Conservation (phyloP, 163 green algal species). For the Volvox carteri region DNA sequence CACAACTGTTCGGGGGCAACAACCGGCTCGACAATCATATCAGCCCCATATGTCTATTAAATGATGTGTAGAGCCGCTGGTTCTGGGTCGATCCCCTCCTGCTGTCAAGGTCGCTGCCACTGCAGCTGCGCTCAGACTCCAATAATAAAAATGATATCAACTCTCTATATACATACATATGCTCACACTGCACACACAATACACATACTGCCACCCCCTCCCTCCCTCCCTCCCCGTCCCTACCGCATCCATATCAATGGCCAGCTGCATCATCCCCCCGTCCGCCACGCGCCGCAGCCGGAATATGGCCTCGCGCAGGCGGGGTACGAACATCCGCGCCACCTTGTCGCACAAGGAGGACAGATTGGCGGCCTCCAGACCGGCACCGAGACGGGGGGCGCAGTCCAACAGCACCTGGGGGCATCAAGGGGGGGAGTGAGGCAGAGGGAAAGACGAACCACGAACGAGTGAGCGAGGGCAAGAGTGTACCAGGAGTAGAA, state of each 20-base stretch:
- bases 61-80: too few species aligned
- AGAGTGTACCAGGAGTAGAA: not conserved
- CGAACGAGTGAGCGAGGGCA: not conserved
- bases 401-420: slow-evolving; percentile 73
- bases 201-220: not conserved
- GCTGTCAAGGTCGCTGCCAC: too few species aligned
- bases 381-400: slow-evolving; percentile 74
- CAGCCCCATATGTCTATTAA: too few species aligned
- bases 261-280: slow-evolving; percentile 94
- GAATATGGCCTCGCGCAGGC: slow-evolving; percentile 50
- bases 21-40: too few species aligned
- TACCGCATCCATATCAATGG: slow-evolving; percentile 89
- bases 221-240: slow-evolving; percentile 36
- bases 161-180: too few species aligned
- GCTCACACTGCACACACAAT: not conserved
- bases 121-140: too few species aligned
- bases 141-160: too few species aligned
- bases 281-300: slow-evolving; percentile 80
- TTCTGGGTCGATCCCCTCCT: too few species aligned
- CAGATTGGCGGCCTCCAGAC: slow-evolving; percentile 77
- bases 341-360: slow-evolving; percentile 94
- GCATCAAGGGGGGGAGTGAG: not conserved
- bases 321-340: slow-evolving; percentile 87
- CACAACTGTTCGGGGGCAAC: too few species aligned
- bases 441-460: not conserved